Evolutionary conservation across 2,329 filamentous ascomycete genomes (phyloP).

Genomic region (Colletotrichum tamarilloi): DNA sequence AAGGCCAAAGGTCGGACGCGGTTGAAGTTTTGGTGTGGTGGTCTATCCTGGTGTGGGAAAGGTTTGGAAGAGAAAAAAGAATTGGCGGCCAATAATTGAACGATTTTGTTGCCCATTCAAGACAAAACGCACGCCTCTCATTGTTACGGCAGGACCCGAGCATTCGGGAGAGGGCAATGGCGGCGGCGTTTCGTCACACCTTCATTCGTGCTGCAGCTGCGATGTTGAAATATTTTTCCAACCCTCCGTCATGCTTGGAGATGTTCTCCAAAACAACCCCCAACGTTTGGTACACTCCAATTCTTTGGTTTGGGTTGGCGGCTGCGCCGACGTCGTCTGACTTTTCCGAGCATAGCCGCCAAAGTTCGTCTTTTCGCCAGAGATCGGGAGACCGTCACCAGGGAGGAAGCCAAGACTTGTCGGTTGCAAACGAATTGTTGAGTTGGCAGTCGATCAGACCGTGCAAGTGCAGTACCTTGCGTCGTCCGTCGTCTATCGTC

Average conservation of each 20-base stretch:
- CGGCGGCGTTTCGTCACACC: conserved; percentile 27
- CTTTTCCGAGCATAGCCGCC: conserved; percentile 1
- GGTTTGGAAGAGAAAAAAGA: background rate
- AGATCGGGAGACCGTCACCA: background rate
- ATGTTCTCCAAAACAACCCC: conserved; percentile 15
- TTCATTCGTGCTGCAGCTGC: conserved; percentile 4
- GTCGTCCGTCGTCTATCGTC: background rate
- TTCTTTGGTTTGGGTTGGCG: background rate
- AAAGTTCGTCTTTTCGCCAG: conserved; percentile 19
- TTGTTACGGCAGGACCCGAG: conserved; percentile 31
- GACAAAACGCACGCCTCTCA: conserved; percentile 1
- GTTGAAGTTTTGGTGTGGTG: conserved; percentile 17
- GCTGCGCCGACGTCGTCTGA: background rate
- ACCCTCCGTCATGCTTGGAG: conserved; percentile 21
- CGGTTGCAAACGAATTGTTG: conserved; percentile 7
- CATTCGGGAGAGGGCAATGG: conserved; percentile 26
- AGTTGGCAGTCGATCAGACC: conserved; percentile 24
- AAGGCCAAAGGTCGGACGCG: background rate
- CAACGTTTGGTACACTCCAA: background rate
- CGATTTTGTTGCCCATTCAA: conserved; percentile 9
- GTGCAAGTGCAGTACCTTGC: background rate
- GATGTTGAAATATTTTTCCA: conserved; percentile 25
- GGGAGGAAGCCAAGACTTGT: conserved; percentile 9
- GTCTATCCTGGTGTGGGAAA: conserved; percentile 19
- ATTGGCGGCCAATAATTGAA: conserved; percentile 18